These are phyloP conservation scores for Zelopaecilomyces penicillatus DNA, from an alignment of 2,329 filamentous ascomycete genomes.

Conservation along the genomic window DNA sequence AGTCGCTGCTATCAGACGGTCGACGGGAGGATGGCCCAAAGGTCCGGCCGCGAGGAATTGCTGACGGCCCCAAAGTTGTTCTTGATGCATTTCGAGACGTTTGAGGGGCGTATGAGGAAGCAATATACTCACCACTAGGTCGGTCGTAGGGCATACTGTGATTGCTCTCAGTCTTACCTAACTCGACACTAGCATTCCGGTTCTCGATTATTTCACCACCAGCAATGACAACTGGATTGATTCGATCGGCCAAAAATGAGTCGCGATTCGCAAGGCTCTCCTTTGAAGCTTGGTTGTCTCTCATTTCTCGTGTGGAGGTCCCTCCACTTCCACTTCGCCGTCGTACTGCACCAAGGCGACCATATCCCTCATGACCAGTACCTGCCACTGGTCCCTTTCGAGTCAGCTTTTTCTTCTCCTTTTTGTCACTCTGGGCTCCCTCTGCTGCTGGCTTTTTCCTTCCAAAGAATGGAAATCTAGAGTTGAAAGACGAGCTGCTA, in stretches of 20 bases:
- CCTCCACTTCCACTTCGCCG: conserved; percentile 55
- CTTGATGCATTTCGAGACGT: conserved; percentile 32
- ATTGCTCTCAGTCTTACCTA: conserved; percentile 41
- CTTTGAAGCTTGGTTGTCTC: conserved; percentile 38
- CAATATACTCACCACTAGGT: conserved; percentile 34
- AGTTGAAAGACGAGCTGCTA: conserved; percentile 47
- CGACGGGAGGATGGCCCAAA: conserved; percentile 23
- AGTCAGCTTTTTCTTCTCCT: conserved; percentile 22
- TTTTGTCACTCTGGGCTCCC: conserved; percentile 40
- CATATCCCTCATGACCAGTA: conserved; percentile 89
- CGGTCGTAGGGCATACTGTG: conserved; percentile 35
- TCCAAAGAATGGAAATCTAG: conserved; percentile 71
- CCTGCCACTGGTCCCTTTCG: conserved; percentile 80
- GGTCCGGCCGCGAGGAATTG: conserved; percentile 33
- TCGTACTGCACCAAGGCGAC: conserved; percentile 51
- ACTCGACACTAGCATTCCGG: conserved; percentile 43
- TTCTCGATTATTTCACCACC: conserved; percentile 56
- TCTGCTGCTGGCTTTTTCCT: conserved; percentile 58
- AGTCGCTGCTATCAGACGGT: conserved; percentile 50
- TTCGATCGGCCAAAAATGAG: conserved; percentile 51
- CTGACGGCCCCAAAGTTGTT: conserved; percentile 46
- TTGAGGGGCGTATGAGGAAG: conserved; percentile 31
- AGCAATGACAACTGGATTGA: conserved; percentile 59
- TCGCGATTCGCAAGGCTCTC: conserved; percentile 45
- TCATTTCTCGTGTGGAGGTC: conserved; percentile 36